These are phyloP conservation scores for Mycothermus thermophilus DNA, from an alignment of 495 filamentous ascomycete species.

Conservation along the genomic window DNA sequence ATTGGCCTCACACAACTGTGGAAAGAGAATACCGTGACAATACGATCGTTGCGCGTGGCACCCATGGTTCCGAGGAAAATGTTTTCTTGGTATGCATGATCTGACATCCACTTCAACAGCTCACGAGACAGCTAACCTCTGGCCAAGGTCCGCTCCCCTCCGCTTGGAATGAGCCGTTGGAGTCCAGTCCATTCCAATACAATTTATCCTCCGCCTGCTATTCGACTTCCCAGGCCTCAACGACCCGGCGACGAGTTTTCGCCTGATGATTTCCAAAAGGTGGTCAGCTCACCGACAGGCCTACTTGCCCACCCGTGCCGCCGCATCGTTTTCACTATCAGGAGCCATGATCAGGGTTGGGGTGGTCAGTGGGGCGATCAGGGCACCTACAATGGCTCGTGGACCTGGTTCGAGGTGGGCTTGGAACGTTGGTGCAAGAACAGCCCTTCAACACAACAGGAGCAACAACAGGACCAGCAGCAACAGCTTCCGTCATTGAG, in stretches of 20 bases:
- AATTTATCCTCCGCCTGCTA: background rate
- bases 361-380: slow-evolving; percentile 21
- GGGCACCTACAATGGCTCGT: slow-evolving; percentile 42
- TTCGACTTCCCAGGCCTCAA: background rate
- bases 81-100: slow-evolving; percentile 23
- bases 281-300: slow-evolving; percentile 17
- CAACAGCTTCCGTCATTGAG: slow-evolving; percentile 2
- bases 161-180: slow-evolving; percentile 26
- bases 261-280: slow-evolving; percentile 16
- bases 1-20: slow-evolving; percentile 46
- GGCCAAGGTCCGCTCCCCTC: slow-evolving; percentile 29
- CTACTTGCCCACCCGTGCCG: slow-evolving; percentile 32
- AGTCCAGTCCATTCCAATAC: background rate
- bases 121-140: no score
- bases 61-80: slow-evolving; percentile 15
- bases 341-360: slow-evolving; percentile 56
- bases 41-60: slow-evolving; percentile 8
- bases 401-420: slow-evolving; percentile 60
- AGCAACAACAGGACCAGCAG: background rate
- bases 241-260: slow-evolving; percentile 18
- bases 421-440: slow-evolving; percentile 30
- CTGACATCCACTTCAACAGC: background rate
- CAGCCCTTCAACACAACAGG: background rate
- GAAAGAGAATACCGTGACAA: slow-evolving; percentile 11
- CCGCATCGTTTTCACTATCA: slow-evolving; percentile 51